phyloP scores from a whole-genome alignment of 305 asterid genomes.

The Petunia hybrid region DNA sequence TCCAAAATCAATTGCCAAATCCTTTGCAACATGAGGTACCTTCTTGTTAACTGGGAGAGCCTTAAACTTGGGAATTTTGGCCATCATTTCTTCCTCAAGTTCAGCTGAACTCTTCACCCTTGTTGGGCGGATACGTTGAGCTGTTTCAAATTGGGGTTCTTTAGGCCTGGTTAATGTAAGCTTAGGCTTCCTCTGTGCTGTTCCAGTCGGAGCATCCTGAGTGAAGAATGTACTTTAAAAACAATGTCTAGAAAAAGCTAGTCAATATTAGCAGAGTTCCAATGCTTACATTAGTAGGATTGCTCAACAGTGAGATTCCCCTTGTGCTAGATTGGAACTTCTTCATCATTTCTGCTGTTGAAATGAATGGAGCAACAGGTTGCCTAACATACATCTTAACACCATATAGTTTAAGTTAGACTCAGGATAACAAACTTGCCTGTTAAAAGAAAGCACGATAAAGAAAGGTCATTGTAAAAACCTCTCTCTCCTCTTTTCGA shows the following conservation, averaged over 20 bases:
- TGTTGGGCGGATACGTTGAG: constrained; percentile 79
- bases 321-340: constrained; percentile 84
- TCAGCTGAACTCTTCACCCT: constrained; percentile 83
- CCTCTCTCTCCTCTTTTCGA: constrained; percentile 77
- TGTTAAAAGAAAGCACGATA: neutral
- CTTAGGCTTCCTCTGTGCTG: constrained; percentile 66
- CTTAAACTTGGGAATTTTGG: constrained; percentile 88
- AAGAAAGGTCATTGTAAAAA: constrained; percentile 33
- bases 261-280: neutral
- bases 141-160: constrained; percentile 87
- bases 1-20: constrained; percentile 58
- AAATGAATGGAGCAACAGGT: constrained; percentile 73
- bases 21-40: constrained; percentile 44
- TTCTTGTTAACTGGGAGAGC: constrained; percentile 88
- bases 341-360: constrained; percentile 92
- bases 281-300: constrained; percentile 59
- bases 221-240: constrained; percentile 15
- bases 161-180: constrained; percentile 88
- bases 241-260: neutral
- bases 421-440: neutral
- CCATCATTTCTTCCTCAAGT: constrained; percentile 93
- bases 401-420: neutral
- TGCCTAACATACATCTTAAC: constrained; percentile 77
- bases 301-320: constrained; percentile 50
- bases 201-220: constrained; percentile 60